Conservation (phyloP, 768 basidiomycete species). For the Sistotremastrum niveocremeum region DNA sequence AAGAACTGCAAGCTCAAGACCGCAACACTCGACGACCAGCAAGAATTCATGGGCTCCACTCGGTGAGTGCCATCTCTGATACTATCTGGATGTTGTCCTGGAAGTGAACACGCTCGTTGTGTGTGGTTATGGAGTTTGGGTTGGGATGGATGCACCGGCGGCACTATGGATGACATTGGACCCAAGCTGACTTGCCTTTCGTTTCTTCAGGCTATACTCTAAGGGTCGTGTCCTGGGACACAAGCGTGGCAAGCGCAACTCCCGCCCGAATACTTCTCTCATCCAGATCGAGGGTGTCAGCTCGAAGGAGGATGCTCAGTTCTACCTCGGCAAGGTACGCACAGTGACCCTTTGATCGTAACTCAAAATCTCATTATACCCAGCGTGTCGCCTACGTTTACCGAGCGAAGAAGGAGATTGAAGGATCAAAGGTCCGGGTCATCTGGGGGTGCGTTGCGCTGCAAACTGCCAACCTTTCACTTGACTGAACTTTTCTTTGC, state of each 20-base stretch:
- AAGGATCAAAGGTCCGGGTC: conserved; percentile 90
- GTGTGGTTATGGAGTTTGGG: not conserved
- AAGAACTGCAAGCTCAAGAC: not conserved
- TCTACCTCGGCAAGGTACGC: conserved; percentile 96
- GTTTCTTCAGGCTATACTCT: conserved; percentile 64
- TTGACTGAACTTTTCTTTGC: not conserved
- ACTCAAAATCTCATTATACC: not conserved
- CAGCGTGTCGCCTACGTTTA: conserved; percentile 97
- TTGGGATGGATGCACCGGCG: conserved; percentile 4
- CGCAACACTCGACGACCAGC: conserved; percentile 5
- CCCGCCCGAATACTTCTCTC: conserved; percentile 89
- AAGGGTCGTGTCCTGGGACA: conserved; percentile 97
- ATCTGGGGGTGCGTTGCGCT: conserved; percentile 79
- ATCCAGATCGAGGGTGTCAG: conserved; percentile 95
- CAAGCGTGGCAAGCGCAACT: conserved; percentile 98
- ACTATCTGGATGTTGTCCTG: not conserved
- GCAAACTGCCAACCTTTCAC: not conserved
- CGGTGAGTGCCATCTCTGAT: conserved; percentile 1
- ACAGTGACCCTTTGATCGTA: not conserved
- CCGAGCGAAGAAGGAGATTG: conserved; percentile 88
- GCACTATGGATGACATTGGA: conserved; percentile 2
- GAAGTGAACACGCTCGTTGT: not conserved
- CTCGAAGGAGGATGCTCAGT: conserved; percentile 86
- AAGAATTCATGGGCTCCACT: conserved; percentile 5
- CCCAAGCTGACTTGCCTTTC: conserved; percentile 5